Evolutionary conservation across 202 grass and related monocot genomes (phyloP).

Genomic region (Carex arenaria): DNA sequence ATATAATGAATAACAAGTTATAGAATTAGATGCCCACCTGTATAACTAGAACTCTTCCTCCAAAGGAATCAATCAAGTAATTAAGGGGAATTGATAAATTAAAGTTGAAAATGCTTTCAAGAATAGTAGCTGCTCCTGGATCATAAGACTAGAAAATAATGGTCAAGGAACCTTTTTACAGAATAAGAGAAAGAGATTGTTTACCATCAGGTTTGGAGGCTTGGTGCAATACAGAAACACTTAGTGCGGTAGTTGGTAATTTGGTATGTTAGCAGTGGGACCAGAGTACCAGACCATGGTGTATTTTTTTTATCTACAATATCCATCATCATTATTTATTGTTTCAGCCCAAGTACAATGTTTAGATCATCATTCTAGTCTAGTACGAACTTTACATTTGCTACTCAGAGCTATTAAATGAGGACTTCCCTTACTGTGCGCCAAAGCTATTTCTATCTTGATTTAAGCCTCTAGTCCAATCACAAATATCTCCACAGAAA

Average conservation of each 20-base stretch:
- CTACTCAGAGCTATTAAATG: too few species aligned
- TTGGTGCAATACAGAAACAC: background rate
- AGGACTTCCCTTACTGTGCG: too few species aligned
- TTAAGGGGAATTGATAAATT: constrained; percentile 92
- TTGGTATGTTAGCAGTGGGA: background rate
- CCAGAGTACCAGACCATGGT: background rate
- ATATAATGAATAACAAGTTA: constrained; percentile 8
- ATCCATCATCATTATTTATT: background rate
- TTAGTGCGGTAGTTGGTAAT: background rate
- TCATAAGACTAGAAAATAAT: constrained; percentile 72
- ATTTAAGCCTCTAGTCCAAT: background rate
- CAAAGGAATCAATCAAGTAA: constrained; percentile 79
- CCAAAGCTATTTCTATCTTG: too few species aligned
- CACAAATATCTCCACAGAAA: background rate
- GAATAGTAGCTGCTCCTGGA: constrained; percentile 65
- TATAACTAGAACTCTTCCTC: constrained; percentile 68
- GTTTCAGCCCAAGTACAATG: background rate
- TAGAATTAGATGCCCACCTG: constrained; percentile 43
- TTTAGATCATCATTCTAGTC: background rate
- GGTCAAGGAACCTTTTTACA: constrained; percentile 48
- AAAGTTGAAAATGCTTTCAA: constrained; percentile 77
- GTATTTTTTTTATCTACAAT: background rate
- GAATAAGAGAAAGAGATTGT: background rate
- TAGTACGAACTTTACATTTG: background rate
- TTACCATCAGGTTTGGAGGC: background rate